Conservation (phyloP, 2,329 filamentous ascomycete genomes). For the Exophiala sp. region DNA sequence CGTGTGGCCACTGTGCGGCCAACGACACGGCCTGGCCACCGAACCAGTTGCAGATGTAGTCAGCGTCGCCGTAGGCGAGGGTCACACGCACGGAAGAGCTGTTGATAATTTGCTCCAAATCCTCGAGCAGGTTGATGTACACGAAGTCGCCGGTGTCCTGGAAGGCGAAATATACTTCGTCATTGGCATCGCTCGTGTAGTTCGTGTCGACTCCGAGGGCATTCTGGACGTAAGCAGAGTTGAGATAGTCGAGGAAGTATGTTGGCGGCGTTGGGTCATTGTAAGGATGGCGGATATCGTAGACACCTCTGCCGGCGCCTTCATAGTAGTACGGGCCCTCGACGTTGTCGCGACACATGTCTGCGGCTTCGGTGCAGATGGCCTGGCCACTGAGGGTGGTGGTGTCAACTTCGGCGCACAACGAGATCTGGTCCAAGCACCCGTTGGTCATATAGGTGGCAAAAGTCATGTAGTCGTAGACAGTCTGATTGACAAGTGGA, state of each 20-base stretch:
- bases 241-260: slow-evolving; percentile 61
- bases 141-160: slow-evolving; percentile 59
- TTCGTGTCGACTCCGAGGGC: slow-evolving; percentile 60
- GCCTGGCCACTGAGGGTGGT: slow-evolving; percentile 49
- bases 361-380: slow-evolving; percentile 53
- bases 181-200: slow-evolving; percentile 48
- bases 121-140: slow-evolving; percentile 58
- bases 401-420: slow-evolving; percentile 61
- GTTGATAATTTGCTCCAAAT: slow-evolving; percentile 59
- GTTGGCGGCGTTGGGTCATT: slow-evolving; percentile 61
- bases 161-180: slow-evolving; percentile 46
- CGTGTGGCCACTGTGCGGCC: slow-evolving; percentile 51
- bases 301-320: slow-evolving; percentile 50
- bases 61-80: slow-evolving; percentile 65
- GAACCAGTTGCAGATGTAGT: slow-evolving; percentile 55
- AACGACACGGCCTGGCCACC: slow-evolving; percentile 73
- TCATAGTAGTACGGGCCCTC: slow-evolving; percentile 56
- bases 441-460: slow-evolving; percentile 60
- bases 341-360: slow-evolving; percentile 57
- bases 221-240: slow-evolving; percentile 51
- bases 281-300: slow-evolving; percentile 58
- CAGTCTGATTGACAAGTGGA: slow-evolving; percentile 53
- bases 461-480: slow-evolving; percentile 58
- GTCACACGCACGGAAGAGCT: slow-evolving; percentile 63
- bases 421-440: slow-evolving; percentile 61